A percentile compares a stretch with the other conserved stretches of the same genome.
These are phyloP conservation scores for Podospora conica DNA, from an alignment of 495 filamentous ascomycete genomes.

Conservation along the genomic window DNA sequence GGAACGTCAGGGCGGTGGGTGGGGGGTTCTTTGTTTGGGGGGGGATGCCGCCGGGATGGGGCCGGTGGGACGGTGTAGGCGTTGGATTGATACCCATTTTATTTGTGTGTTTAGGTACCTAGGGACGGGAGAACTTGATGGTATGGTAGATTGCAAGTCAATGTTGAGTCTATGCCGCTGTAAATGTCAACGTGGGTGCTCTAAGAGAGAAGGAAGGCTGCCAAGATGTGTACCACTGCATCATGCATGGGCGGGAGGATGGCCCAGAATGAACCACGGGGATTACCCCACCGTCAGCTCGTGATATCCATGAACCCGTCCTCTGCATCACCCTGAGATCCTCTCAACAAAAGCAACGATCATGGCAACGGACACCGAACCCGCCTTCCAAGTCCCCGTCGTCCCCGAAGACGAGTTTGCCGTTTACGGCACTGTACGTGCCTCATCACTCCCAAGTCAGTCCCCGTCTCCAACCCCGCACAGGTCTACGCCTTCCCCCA, in stretches of 20 bases:
- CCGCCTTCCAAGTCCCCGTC: neutral
- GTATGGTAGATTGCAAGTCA: neutral
- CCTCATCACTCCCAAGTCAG: no score
- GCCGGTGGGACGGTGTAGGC: no score
- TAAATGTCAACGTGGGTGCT: no score
- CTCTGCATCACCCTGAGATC: neutral
- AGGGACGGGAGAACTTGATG: neutral
- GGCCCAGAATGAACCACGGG: neutral
- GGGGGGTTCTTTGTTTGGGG: neutral
- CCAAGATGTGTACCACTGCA: neutral
- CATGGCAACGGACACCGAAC: neutral
- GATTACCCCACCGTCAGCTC: neutral
- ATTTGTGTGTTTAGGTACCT: neutral
- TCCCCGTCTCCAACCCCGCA: neutral
- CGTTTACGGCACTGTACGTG: slow-evolving; percentile 11
- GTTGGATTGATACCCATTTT: neutral
- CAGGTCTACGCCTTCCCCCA: slow-evolving; percentile 31
- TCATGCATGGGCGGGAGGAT: neutral
- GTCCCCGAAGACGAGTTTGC: slow-evolving; percentile 14
- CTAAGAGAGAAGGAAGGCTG: neutral
- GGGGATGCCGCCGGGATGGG: neutral
- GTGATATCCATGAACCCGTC: neutral
- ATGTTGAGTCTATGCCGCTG: neutral
- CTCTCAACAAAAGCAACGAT: neutral
- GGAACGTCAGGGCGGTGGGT: neutral